These are phyloP conservation scores for Periconia digitata DNA, from an alignment of 2,329 filamentous ascomycete species.

Conservation along the genomic window DNA sequence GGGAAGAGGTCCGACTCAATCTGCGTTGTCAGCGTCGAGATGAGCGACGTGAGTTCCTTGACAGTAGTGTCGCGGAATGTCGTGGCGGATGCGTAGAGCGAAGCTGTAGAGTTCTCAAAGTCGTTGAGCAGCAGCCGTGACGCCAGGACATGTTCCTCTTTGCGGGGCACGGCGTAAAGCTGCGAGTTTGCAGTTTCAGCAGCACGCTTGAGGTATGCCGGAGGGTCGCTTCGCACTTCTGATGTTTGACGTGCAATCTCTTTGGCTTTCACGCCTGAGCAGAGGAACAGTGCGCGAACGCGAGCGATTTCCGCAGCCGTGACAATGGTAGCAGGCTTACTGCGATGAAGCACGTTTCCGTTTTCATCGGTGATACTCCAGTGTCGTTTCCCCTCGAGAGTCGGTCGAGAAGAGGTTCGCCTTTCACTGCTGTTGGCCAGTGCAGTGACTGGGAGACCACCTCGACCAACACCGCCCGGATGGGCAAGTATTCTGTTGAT, in stretches of 20 bases:
- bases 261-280: conserved; percentile 85
- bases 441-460: conserved; percentile 30
- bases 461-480: conserved; percentile 31
- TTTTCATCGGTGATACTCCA: conserved; percentile 60
- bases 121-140: conserved; percentile 53
- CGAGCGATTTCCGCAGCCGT: conserved; percentile 74
- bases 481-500: conserved; percentile 35
- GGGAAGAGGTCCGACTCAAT: conserved; percentile 56
- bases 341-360: conserved; percentile 39
- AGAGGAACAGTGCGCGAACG: conserved; percentile 74
- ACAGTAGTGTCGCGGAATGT: conserved; percentile 52
- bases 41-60: conserved; percentile 46
- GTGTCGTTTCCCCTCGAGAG: conserved; percentile 49
- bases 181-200: conserved; percentile 47
- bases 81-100: conserved; percentile 54
- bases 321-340: conserved; percentile 19
- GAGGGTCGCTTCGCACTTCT: conserved; percentile 38
- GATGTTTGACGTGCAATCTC: conserved; percentile 72
- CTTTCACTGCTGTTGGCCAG: conserved; percentile 23
- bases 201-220: conserved; percentile 41
- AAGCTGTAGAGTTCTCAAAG: conserved; percentile 49
- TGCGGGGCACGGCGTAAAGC: conserved; percentile 50
- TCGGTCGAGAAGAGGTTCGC: conserved; percentile 36
- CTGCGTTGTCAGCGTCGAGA: conserved; percentile 48
- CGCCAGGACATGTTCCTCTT: conserved; percentile 57